Conservation (phyloP, 2,329 filamentous ascomycete species). For the Alternaria longipes region DNA sequence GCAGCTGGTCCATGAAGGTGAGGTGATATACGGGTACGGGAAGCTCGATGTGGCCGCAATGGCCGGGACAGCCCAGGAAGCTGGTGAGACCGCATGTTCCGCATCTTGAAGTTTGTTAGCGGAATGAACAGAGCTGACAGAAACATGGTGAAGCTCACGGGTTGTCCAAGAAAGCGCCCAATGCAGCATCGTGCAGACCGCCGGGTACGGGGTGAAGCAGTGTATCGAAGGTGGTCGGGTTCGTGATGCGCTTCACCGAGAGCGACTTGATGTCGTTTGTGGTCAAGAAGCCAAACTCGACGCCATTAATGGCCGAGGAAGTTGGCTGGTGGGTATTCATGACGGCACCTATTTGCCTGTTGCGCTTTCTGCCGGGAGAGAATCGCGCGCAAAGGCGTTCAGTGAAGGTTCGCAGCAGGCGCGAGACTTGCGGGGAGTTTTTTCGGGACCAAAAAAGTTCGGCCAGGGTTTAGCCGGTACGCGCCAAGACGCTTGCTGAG, state of each 20-base stretch:
- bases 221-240: slow-evolving; percentile 92
- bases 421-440: slow-evolving; percentile 37
- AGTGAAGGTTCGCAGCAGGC: slow-evolving; percentile 17
- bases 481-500: slow-evolving; percentile 25
- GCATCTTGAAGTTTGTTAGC: slow-evolving; percentile 67
- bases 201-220: slow-evolving; percentile 88
- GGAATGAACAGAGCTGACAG: neutral
- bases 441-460: slow-evolving; percentile 44
- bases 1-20: slow-evolving; percentile 92
- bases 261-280: slow-evolving; percentile 84
- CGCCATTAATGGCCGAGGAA: slow-evolving; percentile 81
- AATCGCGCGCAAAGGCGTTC: slow-evolving; percentile 26
- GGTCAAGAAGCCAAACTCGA: slow-evolving; percentile 89
- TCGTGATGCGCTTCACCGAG: slow-evolving; percentile 93
- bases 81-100: slow-evolving; percentile 89
- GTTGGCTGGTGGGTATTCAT: slow-evolving; percentile 74
- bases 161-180: slow-evolving; percentile 89
- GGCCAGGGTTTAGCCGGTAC: slow-evolving; percentile 36
- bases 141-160: slow-evolving; percentile 64
- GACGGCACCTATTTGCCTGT: slow-evolving; percentile 17
- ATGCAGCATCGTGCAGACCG: slow-evolving; percentile 89
- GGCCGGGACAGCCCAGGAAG: slow-evolving; percentile 80
- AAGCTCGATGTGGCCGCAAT: slow-evolving; percentile 93
- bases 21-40: slow-evolving; percentile 94
- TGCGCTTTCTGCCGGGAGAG: slow-evolving; percentile 25